These are phyloP conservation scores for Phytophthora rubi DNA, from an alignment of 352 stramenopile species.

Conservation along the genomic window DNA sequence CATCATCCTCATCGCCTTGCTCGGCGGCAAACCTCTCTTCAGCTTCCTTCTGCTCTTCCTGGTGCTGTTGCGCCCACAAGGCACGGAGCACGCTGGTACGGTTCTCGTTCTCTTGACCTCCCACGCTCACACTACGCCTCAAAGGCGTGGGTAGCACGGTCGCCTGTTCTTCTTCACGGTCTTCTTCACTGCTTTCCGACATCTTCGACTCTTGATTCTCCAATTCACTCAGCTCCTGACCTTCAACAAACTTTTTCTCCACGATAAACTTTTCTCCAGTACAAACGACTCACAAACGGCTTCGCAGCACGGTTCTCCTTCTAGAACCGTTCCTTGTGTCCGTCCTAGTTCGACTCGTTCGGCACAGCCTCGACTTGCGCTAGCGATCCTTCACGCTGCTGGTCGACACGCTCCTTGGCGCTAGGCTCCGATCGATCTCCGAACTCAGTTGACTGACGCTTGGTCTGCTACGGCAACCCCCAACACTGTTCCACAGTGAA, in stretches of 20 bases:
- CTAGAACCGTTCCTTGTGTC: not conserved
- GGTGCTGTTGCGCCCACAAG: no score
- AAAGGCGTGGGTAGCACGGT: no score
- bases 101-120: no score
- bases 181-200: no score
- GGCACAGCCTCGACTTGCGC: not conserved
- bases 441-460: not conserved
- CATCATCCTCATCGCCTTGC: not conserved
- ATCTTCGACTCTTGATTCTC: no score
- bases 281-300: not conserved
- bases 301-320: not conserved
- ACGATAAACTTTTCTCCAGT: not conserved
- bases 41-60: not conserved
- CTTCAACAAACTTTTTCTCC: not conserved
- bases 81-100: no score
- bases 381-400: not conserved
- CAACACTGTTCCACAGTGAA: not conserved
- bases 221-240: no score
- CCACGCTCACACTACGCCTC: no score
- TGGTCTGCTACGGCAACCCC: not conserved
- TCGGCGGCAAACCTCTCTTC: not conserved
- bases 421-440: not conserved
- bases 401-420: conserved; percentile 1
- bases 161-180: not conserved
- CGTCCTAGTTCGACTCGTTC: not conserved